phyloP scores from a whole-genome alignment of 129 eudicot genomes.

The Arctium minus region DNA sequence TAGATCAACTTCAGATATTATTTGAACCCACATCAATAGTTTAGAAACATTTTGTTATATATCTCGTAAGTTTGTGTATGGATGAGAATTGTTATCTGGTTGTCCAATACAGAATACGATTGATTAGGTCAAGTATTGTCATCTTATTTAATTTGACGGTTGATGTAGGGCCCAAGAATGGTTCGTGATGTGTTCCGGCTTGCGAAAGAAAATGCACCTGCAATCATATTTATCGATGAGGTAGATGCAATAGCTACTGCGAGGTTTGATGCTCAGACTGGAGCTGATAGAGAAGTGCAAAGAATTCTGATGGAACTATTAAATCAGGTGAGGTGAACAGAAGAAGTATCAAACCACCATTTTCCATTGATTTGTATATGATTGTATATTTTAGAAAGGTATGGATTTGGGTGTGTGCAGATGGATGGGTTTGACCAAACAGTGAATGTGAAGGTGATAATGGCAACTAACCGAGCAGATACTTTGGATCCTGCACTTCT shows the following conservation, averaged over 20 bases:
- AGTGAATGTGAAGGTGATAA: conserved; percentile 72
- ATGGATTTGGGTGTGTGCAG: conserved; percentile 30
- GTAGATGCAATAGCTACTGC: conserved; percentile 92
- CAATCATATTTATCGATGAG: conserved; percentile 85
- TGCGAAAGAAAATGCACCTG: conserved; percentile 89
- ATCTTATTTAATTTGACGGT: not conserved
- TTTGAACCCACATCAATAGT: too few relatives aligned
- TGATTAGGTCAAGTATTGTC: not conserved
- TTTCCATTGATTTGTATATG: not conserved
- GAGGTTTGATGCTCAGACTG: conserved; percentile 86
- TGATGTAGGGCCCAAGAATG: conserved; percentile 81
- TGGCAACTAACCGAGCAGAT: conserved; percentile 62
- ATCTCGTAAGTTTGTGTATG: too few relatives aligned
- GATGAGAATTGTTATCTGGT: too few relatives aligned
- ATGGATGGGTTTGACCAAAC: conserved; percentile 96
- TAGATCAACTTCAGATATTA: too few relatives aligned
- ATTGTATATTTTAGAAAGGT: not conserved
- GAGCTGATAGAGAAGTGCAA: conserved; percentile 94
- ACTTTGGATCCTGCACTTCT: conserved; percentile 60
- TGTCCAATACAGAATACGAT: not conserved
- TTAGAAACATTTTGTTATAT: too few relatives aligned
- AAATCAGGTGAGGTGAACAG: conserved; percentile 51
- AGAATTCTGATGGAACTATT: conserved; percentile 85
- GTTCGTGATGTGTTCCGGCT: conserved; percentile 94
- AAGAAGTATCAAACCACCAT: not conserved